Evolutionary conservation across 129 eudicot genomes (phyloP), one percentile per base, ranked within the genome.

Genomic region (Lactuca saligna): DNA sequence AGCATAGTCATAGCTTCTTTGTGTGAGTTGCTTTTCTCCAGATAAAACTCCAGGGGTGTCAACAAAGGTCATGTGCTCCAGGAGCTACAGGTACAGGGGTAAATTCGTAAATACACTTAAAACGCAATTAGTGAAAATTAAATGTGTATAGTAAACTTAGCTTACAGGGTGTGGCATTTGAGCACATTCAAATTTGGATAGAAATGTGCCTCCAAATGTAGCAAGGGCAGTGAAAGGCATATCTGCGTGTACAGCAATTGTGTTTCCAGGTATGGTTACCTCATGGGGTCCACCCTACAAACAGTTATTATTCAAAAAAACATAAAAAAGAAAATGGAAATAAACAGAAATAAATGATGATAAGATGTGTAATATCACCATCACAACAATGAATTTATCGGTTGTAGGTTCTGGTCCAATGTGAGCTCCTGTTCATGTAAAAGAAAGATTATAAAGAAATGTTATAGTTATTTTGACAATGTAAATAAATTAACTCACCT

Each of bases 351-450:
- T 0, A 57, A 50, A 71, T 34, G 33, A 55, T 20, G 58, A 38
- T 37, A 9, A 61, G 12, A 46, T 46, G 51, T 11, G 3, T 46
- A 46, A 46, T 11, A 65, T 57, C 85, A 94, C 99, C 99, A 87
- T 94, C 57, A 94, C 97, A 31, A 75, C 88, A 41, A 94, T 81
- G 78, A 94, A 94, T 32, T 97, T 83, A 59, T 94, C 99, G 3
- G 99, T 94, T 50, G 99, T 94, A 54, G 99, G 99, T 75, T 94
- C 99, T 5, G 99, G 99, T 73, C 99, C 99, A 83, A 94, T 94
- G 80, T 94, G 99, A 72, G 99, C 95, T 68, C 99, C 99, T 89
- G 77, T 57, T 20, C 64, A 76, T 49, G n/a, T n/a, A 53, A 51
- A 72, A 39, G 15, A 66, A 64, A 7, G 44, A 38, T 34, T 12